Evolutionary conservation across 202 grass and related monocot genomes (phyloP).

Genomic region (Thinopyrum obtusiflorum): DNA sequence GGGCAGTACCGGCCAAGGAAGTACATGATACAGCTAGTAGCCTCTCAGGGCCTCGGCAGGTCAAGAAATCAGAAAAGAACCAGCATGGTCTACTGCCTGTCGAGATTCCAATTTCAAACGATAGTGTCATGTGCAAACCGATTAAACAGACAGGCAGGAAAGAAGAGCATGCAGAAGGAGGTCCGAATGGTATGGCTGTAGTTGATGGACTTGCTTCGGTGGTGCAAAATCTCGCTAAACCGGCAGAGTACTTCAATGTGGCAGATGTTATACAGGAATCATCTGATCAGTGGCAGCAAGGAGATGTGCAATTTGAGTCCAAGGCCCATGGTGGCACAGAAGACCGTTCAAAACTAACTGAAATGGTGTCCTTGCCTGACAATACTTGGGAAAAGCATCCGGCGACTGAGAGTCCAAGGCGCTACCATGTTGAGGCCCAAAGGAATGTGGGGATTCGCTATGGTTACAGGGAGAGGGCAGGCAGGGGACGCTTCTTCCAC

Average conservation of each 20-base stretch:
- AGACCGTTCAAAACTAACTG: conserved; percentile 8
- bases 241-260: background rate
- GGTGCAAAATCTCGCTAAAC: conserved; percentile 20
- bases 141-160: conserved; percentile 45
- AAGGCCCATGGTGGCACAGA: conserved; percentile 5
- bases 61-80: conserved; percentile 35
- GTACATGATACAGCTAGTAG: conserved; percentile 27
- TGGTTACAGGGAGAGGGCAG: conserved; percentile 1
- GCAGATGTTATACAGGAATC: conserved; percentile 18
- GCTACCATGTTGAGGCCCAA: conserved; percentile 40
- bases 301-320: conserved; percentile 28
- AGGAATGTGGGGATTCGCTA: conserved; percentile 25
- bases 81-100: conserved; percentile 24
- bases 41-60: conserved; percentile 42
- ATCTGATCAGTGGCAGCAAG: conserved; percentile 25
- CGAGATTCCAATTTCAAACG: conserved; percentile 35
- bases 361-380: conserved; percentile 10
- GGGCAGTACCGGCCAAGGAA: conserved; percentile 31
- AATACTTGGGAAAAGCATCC: conserved; percentile 29
- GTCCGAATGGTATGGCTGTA: background rate
- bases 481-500: background rate
- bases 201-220: conserved; percentile 21
- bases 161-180: conserved; percentile 34
- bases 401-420: conserved; percentile 14
- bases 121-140: conserved; percentile 40